These are phyloP conservation scores for Plasmodium inui DNA, from an alignment of 169 alveolate species.

Conservation along the genomic window DNA sequence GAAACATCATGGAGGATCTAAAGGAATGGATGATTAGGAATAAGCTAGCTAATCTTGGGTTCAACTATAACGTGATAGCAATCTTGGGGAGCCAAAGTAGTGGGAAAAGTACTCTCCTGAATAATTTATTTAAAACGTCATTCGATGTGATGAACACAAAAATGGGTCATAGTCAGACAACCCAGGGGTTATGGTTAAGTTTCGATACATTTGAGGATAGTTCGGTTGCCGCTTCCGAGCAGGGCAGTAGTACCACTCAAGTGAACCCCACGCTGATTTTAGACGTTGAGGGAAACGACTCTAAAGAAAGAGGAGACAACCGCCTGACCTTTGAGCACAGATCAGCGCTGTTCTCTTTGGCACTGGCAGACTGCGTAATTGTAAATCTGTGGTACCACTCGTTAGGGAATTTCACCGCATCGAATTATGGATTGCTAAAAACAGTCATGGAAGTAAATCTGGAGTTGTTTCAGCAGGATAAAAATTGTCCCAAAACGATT, in stretches of 20 bases:
- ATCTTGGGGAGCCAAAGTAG: constrained; percentile 93
- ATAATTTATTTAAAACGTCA: constrained; percentile 86
- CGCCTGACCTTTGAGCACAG: constrained; percentile 92
- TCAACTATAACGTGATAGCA: constrained; percentile 89
- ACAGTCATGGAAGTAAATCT: constrained; percentile 91
- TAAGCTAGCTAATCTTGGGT: constrained; percentile 57
- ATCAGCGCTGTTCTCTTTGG: constrained; percentile 90
- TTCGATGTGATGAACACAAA: constrained; percentile 90
- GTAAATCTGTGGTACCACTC: constrained; percentile 90
- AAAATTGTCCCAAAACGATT: constrained; percentile 27
- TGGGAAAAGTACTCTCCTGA: constrained; percentile 92
- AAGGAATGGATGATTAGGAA: constrained; percentile 55
- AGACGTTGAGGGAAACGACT: constrained; percentile 94
- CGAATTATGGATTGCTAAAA: constrained; percentile 91
- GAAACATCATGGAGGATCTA: constrained; percentile 53
- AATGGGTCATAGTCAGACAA: constrained; percentile 92
- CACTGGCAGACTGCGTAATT: constrained; percentile 91
- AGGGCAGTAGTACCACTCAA: neutral
- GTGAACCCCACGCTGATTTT: constrained; percentile 82
- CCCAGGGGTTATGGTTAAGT: constrained; percentile 93
- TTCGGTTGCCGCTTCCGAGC: neutral
- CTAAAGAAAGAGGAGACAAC: constrained; percentile 91
- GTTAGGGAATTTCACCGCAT: constrained; percentile 91
- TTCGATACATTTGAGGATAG: constrained; percentile 68
- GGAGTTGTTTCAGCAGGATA: constrained; percentile 82